Base-by-base conservation (phyloP, 345 rosid species). In the Reutealis trisperma region DNA sequence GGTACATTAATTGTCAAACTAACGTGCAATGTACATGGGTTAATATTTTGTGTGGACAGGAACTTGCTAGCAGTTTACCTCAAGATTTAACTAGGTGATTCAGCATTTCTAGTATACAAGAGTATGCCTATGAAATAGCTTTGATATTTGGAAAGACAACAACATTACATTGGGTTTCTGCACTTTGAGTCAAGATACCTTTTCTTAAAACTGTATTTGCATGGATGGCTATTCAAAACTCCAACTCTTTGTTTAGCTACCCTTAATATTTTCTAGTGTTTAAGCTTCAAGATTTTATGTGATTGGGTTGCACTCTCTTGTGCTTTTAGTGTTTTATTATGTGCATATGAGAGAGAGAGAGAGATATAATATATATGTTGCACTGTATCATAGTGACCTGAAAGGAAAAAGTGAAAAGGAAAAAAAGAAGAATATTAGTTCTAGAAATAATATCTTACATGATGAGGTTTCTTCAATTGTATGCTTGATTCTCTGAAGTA, bases 1-100 rank as follows among this genome's bases (percentile, higher is more conserved):
- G 81, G 99, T 95, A 89, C 24, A 3, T 14, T 49, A 62, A 57
- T 70, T 44, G n/a, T 16, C 41, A 37, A 54, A 37, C 41, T 8
- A 24, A 10, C 54, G 3, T 63, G 61, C 69, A 24, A 3, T 73
- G 21, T 45, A 12, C 45, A 73, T 73, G 59, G 49, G 34, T 67
- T 68, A 16, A 18, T 67, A 24, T 47, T 24, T 19, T 58, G 11
- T 69, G 21, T 62, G 44, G 27, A 21, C 42, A 19, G 24, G 22
- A 24, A 75, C n/a, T 15, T 51, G 72, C 37, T 16, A 45, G 51
- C 12, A 12, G 52, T 15, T 24, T 51, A 41, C 63, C 34, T 42
- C 62, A 41, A 8, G 37, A 30, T 11, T 12, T 68, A 11, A 59
- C 27, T 76, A 1, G 34, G 71, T 4, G 30, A 76, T 60, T 74